phyloP scores from a whole-genome alignment of 805 yeast species.

The Torulaspora indica region DNA sequence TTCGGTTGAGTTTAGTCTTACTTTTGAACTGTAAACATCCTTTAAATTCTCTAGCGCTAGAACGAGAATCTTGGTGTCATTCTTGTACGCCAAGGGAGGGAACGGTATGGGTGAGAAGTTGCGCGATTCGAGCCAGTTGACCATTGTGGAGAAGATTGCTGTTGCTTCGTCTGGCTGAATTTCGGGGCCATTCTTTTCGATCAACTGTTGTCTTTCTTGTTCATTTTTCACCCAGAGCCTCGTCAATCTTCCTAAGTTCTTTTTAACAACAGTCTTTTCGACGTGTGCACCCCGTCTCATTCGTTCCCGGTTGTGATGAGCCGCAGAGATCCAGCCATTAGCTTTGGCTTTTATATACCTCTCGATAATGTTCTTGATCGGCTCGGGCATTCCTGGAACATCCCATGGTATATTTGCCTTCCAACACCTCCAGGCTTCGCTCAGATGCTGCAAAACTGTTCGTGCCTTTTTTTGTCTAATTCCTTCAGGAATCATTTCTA shows the following conservation, averaged over 20 bases:
- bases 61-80: slow-evolving; percentile 85
- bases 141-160: slow-evolving; percentile 78
- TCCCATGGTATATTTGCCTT: slow-evolving; percentile 98
- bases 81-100: slow-evolving; percentile 87
- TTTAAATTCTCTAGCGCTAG: slow-evolving; percentile 86
- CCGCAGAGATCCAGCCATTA: slow-evolving; percentile 92
- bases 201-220: slow-evolving; percentile 78
- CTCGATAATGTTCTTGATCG: slow-evolving; percentile 78
- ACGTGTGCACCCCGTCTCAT: slow-evolving; percentile 85
- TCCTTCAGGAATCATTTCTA: slow-evolving; percentile 97
- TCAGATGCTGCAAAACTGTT: slow-evolving; percentile 83
- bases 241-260: slow-evolving; percentile 87
- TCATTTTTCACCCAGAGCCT: slow-evolving; percentile 89
- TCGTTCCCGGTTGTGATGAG: slow-evolving; percentile 87
- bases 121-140: slow-evolving; percentile 83
- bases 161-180: slow-evolving; percentile 86
- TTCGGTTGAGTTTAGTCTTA: slow-evolving; percentile 77
- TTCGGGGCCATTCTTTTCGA: slow-evolving; percentile 82
- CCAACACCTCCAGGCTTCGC: slow-evolving; percentile 99
- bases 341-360: slow-evolving; percentile 92
- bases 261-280: slow-evolving; percentile 90
- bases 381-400: slow-evolving; percentile 93
- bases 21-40: slow-evolving; percentile 69
- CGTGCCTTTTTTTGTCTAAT: slow-evolving; percentile 81
- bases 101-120: slow-evolving; percentile 85